A percentile compares a stretch with the other conserved stretches of the same genome.
These are phyloP conservation scores for Heliamphora pulchella DNA, from an alignment of 179 eudicot genomes.

Conservation along the genomic window DNA sequence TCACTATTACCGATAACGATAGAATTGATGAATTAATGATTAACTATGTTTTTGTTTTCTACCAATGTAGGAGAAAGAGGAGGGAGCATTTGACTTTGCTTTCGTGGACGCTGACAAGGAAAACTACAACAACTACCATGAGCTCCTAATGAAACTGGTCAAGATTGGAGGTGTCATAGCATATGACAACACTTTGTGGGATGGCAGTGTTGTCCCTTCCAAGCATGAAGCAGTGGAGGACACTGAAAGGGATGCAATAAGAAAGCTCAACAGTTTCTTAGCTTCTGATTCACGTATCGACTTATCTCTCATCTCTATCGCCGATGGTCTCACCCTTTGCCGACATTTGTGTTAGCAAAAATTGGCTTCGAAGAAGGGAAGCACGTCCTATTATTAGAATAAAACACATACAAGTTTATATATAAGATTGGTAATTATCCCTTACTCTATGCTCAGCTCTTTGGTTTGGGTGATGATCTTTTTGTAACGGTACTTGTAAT, in stretches of 20 bases:
- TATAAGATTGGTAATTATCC: no score
- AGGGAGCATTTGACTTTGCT: background rate
- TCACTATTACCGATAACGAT: no score
- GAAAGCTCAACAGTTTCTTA: background rate
- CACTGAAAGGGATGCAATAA: background rate
- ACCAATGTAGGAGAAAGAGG: background rate
- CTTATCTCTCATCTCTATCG: constrained; percentile 9
- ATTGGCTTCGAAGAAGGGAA: no score
- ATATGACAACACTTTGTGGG: constrained; percentile 10
- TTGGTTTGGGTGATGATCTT: no score
- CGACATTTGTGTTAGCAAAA: constrained; percentile 1
- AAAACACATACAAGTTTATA: no score
- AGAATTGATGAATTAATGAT: no score
- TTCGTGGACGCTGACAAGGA: constrained; percentile 12
- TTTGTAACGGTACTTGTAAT: no score
- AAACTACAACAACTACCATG: constrained; percentile 9
- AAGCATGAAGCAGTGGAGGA: background rate
- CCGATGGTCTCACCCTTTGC: constrained; percentile 23
- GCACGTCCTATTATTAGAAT: no score
- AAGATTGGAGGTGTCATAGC: constrained; percentile 10
- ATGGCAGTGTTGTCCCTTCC: background rate
- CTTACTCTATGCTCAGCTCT: no score
- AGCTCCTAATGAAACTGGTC: background rate
- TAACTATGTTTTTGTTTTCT: no score
- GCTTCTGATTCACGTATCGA: constrained; percentile 16